Evolutionary conservation across 1,284 basidiomycete species (phyloP).

Genomic region (Leccinum pachyderme): DNA sequence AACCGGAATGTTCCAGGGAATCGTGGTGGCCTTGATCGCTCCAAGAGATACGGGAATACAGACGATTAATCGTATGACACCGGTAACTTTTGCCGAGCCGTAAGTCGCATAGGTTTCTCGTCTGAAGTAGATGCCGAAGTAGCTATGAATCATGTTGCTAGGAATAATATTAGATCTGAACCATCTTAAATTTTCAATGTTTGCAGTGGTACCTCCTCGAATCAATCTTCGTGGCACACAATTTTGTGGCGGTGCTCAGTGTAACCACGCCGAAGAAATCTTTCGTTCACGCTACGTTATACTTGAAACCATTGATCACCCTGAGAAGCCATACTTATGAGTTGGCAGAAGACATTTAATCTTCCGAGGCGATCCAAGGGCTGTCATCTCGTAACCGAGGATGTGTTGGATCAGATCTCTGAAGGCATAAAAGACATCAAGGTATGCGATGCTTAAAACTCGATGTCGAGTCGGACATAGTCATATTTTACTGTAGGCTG

Average conservation of each 20-base stretch:
- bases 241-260: background rate
- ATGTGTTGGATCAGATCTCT: conserved; percentile 69
- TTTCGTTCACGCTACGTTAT: background rate
- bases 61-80: conserved; percentile 28
- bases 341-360: conserved; percentile 89
- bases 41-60: conserved; percentile 34
- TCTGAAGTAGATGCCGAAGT: background rate
- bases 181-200: background rate
- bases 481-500: conserved; percentile 43
- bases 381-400: conserved; percentile 86
- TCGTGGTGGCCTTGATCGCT: conserved; percentile 64
- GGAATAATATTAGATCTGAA: background rate
- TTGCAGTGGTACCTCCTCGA: background rate
- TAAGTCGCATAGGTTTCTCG: background rate
- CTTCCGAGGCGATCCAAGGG: conserved; percentile 60
- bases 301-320: background rate
- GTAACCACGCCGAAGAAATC: background rate
- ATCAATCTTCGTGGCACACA: background rate
- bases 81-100: background rate
- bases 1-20: conserved; percentile 83
- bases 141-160: background rate
- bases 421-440: conserved; percentile 72
- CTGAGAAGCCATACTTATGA: conserved; percentile 50
- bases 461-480: background rate
- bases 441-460: conserved; percentile 35